Evolutionary conservation across 225 moss, liverwort and hornwort species (phyloP), one percentile per base, ranked within the genome.

Genomic region (Takakia lepidozioides): DNA sequence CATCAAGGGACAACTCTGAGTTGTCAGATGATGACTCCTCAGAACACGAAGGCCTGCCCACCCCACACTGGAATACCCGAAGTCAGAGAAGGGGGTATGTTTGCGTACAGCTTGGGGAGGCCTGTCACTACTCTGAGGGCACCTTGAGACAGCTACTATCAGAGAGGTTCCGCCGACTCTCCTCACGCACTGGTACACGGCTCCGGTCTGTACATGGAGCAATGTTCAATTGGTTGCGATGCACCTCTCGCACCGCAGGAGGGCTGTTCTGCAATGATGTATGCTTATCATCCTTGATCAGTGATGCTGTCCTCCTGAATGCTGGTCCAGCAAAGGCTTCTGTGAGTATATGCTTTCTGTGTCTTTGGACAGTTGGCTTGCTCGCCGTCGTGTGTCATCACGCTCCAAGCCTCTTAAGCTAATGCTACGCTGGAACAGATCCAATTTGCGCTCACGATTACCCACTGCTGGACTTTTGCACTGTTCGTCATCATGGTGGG

Each of bases 11-110:
- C 43, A 56, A 65, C n/a, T 55, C 52, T 13, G 81, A 76, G 25
- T 56, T 56, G 47, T 51, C 67, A 15, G 82, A 74, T 10, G 67
- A 67, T 14, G 62, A 78, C 14, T 73, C 66, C 3, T 67, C 74
- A 3, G 64, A 67, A 23, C 38, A 28, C 5, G 54, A 38, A 13
- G 55, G 42, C 45, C 60, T 19, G 25, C 40, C 37, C 30, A 20
- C 4, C 36, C 27, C 19, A 46, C 71, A 40, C 51, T 63, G 8
- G 28, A 25, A 19, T 46, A 46, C 17, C 59, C 59, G 22, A 24
- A 27, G 17, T 60, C 49, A 8, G 29, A 39, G 14, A 43, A 18
- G 46, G 43, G 44, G 8, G 55, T 34, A 29, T 49, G n/a, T n/a
- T n/a, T n/a, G n/a, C n/a, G n/a, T n/a, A n/a, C n/a, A n/a, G n/a